Evolutionary conservation across 495 filamentous ascomycete genomes (phyloP).

Genomic region (Talaromyces borbonicus): DNA sequence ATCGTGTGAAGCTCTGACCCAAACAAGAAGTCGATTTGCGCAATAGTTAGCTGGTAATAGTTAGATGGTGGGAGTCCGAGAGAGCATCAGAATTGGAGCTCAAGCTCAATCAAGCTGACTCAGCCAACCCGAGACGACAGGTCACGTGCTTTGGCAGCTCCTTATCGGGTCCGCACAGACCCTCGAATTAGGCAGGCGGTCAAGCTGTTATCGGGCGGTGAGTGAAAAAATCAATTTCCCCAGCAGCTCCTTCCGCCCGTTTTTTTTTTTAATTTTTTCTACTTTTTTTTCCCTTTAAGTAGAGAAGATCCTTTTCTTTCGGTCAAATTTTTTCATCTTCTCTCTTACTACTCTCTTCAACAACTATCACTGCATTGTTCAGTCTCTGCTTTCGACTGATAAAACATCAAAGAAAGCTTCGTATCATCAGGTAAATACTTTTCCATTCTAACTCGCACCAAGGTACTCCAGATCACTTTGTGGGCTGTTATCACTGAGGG

Average conservation of each 20-base stretch:
- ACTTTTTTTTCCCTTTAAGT: neutral
- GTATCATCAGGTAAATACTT: neutral
- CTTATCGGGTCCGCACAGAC: neutral
- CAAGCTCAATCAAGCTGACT: no score
- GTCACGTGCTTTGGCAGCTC: neutral
- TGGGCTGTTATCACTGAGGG: conserved; percentile 40
- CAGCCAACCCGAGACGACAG: no score
- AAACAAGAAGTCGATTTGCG: no score
- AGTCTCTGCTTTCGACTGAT: no score
- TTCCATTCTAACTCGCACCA: conserved; percentile 8
- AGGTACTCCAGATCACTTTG: conserved; percentile 29
- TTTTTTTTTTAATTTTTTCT: neutral
- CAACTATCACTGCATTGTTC: no score
- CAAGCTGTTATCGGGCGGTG: conserved; percentile 8
- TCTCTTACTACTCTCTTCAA: conserved; percentile 11
- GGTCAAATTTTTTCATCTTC: conserved; percentile 1
- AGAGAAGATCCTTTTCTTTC: neutral
- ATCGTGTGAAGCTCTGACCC: no score
- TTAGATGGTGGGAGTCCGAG: no score
- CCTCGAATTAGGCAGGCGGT: conserved; percentile 1
- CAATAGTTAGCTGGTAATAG: no score
- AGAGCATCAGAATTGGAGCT: no score
- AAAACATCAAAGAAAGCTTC: no score
- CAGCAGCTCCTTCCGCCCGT: neutral
- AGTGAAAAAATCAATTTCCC: conserved; percentile 4